Evolutionary conservation across 768 basidiomycete species (phyloP).

Genomic region (Leccinum subtestaceum): DNA sequence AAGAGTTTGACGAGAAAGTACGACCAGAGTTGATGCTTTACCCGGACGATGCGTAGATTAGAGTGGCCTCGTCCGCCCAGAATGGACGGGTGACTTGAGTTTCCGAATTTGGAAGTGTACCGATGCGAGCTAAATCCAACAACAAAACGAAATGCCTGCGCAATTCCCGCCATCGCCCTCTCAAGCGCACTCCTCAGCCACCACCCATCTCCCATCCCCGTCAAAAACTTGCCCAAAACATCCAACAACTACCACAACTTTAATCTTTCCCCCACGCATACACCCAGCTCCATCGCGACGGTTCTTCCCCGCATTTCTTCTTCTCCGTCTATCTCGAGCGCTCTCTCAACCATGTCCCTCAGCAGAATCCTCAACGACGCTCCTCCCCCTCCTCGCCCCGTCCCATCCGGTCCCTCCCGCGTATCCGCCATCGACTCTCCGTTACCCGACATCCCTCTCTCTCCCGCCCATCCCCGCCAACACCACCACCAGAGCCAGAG

Average conservation of each 20-base stretch:
- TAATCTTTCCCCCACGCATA: background rate
- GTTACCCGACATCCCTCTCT: constrained; percentile 7
- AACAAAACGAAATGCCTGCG: constrained; percentile 35
- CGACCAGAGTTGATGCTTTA: constrained; percentile 88
- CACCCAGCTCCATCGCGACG: background rate
- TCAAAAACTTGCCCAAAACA: background rate
- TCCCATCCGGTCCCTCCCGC: constrained; percentile 23
- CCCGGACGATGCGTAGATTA: constrained; percentile 50
- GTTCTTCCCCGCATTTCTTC: background rate
- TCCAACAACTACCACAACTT: background rate
- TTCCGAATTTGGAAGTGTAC: constrained; percentile 32
- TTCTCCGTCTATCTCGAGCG: background rate
- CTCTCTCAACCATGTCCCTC: constrained; percentile 58
- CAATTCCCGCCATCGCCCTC: constrained; percentile 33
- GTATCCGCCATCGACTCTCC: constrained; percentile 20
- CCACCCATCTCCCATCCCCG: constrained; percentile 5
- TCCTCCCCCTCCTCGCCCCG: constrained; percentile 40
- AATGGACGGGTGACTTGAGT: constrained; percentile 24
- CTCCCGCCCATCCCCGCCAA: constrained; percentile 21
- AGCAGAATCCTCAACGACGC: constrained; percentile 80
- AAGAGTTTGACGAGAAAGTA: constrained; percentile 94
- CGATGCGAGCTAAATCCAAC: constrained; percentile 36
- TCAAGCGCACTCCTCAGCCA: constrained; percentile 18
- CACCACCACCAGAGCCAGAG: constrained; percentile 31
- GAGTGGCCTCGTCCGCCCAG: constrained; percentile 25